Base-by-base conservation (phyloP, 192 early-diverging fungal species). In the Rhizoclosmatium globosum region DNA sequence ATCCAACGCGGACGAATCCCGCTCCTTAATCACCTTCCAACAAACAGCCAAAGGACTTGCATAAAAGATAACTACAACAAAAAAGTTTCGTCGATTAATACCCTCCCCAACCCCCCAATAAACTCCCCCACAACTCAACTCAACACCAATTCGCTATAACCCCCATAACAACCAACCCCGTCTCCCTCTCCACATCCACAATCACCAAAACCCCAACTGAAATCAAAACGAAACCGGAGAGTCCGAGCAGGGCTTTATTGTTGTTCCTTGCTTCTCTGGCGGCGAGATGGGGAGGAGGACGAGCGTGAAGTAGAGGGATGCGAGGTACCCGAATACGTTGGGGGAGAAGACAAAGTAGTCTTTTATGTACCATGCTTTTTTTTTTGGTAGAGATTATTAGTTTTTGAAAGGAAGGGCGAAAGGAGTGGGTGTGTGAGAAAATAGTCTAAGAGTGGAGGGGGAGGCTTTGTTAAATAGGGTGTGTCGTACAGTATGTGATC, bases 291-390 rank as follows among this genome's bases (percentile, higher is more conserved):
- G 53, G 4, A 71, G 53, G 4, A 71, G 69, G 15, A 17, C 13
- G 47, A 71, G 50, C 6, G 69, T 56, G 56, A 21, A 71, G 50
- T 46, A 71, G 69, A 41, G 38, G 6, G 15, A 6, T 4, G 39
- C 4, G 4, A 38, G 4, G 9, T n/a, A 71, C 13, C 47, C 50
- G n/a, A 56, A 31, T 0, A 38, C 21, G 53, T 71, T 71, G 13
- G 69, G 69, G 46, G 56, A n/a, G 11, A 71, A 56, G 4, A 71
- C n/a, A 48, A 71, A 71, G 13, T 47, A 71, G 69, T 71, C 50
- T 4, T 56, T 4, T 15, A 53, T 57, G 38, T 56, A 71, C 47
- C 45, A 71, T 19, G 47, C 69, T 71, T 15, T 38, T 57, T 1
- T 53, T 53, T 13, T 13, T n/a, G n/a, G 17, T 53, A 53, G 17